These are phyloP conservation scores for Thalassiosira mediterranea DNA, from an alignment of 352 stramenopile genomes.

Conservation along the genomic window DNA sequence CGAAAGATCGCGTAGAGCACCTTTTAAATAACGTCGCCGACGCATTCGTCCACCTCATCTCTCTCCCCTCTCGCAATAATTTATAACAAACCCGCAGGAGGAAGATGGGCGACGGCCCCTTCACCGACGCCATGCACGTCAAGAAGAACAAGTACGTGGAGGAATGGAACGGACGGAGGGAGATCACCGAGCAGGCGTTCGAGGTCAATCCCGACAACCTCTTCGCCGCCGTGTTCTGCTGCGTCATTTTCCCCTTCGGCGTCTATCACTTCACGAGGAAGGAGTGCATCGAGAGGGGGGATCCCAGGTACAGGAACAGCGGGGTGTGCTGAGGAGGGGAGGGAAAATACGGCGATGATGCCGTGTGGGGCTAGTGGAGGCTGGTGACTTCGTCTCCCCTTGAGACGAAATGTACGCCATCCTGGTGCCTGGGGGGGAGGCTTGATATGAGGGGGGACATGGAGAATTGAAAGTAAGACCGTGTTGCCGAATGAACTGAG, in stretches of 20 bases:
- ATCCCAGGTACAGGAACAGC: conserved; percentile 67
- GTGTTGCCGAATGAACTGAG: too few species aligned
- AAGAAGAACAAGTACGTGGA: conserved; percentile 85
- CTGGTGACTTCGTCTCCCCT: too few species aligned
- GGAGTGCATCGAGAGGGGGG: conserved; percentile 70
- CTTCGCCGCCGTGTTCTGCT: conserved; percentile 36
- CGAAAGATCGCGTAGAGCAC: too few species aligned
- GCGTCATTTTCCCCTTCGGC: conserved; percentile 53
- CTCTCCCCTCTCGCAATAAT: not conserved
- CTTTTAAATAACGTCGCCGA: not conserved
- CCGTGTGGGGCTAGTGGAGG: too few species aligned
- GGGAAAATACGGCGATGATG: too few species aligned
- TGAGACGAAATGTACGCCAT: too few species aligned
- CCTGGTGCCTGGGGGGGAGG: too few species aligned
- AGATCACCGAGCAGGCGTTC: conserved; percentile 81
- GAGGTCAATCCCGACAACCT: conserved; percentile 45
- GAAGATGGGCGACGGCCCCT: conserved; percentile 69
- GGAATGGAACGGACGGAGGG: conserved; percentile 81
- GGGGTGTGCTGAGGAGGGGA: conserved; percentile 22
- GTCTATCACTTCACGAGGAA: conserved; percentile 61
- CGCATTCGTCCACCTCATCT: not conserved
- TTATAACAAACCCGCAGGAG: conserved; percentile 15
- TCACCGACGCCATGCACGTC: conserved; percentile 67
- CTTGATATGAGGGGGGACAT: too few species aligned
- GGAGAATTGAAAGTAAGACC: too few species aligned